Base-by-base conservation (phyloP, 164 flowering plant genomes). In the Annona squamosa region DNA sequence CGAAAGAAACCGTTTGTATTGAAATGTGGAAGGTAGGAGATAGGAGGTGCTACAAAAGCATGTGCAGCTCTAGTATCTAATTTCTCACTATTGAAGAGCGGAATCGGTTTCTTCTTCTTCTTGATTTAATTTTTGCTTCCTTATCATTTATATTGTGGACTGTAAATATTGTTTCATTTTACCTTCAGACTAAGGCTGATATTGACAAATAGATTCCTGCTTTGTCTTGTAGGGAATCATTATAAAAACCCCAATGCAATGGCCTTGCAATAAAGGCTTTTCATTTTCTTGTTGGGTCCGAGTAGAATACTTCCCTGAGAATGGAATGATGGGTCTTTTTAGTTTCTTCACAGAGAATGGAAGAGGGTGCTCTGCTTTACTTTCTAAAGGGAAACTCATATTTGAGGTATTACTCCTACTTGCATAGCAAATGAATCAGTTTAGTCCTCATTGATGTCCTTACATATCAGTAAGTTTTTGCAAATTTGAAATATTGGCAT, bases 211-310 rank as follows among this genome's bases (percentile, higher is more conserved):
- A 52, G 45, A 66, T 80, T 72, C 26, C 57, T 62, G 59, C 13
- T 5, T 52, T 3, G 9, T 74, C 44, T 85, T 82, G 67, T 78
- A 96, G 99, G 99, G 99, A 18, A 84, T 96, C 73, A 66, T 82
- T 48, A 84, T 96, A 68, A 89, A 80, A 76, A 88, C 94, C 59
- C 97, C 99, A 48, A 66, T 96, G 70, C 98, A 89, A 74, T 93
- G 97, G 99, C 99, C 99, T 78, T 80, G 81, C 71, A 86, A 81
- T 72, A 92, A 87, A 80, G 99, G 99, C n/a, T 91, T 92, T 81
- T 89, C 98, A 26, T 93, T 96, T 83, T 87, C 95, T 6, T 96
- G 99, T 78, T 96, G 99, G 99, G 84, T 91, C 59, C 87, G 99
- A 84, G 87, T 96, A 66, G 98, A 96, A 82, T 86, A 77, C 77